Evolutionary conservation across 2,329 filamentous ascomycete genomes (phyloP).

Genomic region (Aureobasidium pullulans): DNA sequence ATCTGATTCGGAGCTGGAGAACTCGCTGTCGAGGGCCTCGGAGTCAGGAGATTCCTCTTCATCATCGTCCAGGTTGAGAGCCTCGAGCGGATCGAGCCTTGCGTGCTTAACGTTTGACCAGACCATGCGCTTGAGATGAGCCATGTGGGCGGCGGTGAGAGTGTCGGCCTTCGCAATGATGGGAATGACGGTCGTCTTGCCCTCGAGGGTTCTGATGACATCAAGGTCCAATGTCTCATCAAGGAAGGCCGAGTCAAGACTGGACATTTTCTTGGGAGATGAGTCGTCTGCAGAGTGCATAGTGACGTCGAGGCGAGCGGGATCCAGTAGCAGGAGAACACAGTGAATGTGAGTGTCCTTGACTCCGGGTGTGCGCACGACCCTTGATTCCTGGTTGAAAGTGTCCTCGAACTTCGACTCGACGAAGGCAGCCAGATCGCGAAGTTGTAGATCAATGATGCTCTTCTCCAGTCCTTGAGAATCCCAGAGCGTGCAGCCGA

Average conservation of each 20-base stretch:
- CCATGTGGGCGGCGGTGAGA: constrained; percentile 92
- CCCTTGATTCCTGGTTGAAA: constrained; percentile 95
- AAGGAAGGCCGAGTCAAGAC: constrained; percentile 53
- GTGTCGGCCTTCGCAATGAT: constrained; percentile 96
- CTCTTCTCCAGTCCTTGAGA: constrained; percentile 92
- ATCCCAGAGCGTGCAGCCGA: constrained; percentile 94
- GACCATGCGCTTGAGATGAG: constrained; percentile 80
- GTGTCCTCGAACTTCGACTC: constrained; percentile 99
- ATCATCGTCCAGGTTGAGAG: constrained; percentile 72
- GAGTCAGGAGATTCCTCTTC: constrained; percentile 48
- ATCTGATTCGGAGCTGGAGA: constrained; percentile 31
- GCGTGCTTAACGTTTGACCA: constrained; percentile 81
- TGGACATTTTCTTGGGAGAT: constrained; percentile 8
- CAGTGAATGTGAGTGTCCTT: constrained; percentile 97
- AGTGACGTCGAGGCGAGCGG: constrained; percentile 74
- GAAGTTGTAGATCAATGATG: constrained; percentile 86
- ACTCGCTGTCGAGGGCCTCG: constrained; percentile 40
- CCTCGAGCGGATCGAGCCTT: constrained; percentile 80
- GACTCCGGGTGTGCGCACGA: constrained; percentile 82
- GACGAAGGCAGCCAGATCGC: constrained; percentile 84
- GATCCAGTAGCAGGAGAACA: constrained; percentile 87
- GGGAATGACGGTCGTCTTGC: constrained; percentile 91
- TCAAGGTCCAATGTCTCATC: constrained; percentile 89
- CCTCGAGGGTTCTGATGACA: constrained; percentile 77
- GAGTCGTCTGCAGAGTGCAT: constrained; percentile 42